phyloP scores from a whole-genome alignment of 176 grass and related monocot genomes.

The Aechmea fasciata region DNA sequence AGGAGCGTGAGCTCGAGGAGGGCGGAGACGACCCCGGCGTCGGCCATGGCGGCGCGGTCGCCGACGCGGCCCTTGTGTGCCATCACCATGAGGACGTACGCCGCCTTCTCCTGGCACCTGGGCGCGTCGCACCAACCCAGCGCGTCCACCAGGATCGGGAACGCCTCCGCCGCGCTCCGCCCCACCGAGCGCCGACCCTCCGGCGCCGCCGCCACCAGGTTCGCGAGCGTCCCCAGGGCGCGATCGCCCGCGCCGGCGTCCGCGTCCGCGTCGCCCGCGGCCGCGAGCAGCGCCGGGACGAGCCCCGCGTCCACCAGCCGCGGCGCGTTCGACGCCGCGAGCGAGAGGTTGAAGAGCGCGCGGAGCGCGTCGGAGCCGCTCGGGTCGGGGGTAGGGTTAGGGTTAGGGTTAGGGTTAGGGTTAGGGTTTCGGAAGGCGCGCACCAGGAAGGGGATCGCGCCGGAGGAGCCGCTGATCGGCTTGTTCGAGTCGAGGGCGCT shows the following conservation, averaged over 20 bases:
- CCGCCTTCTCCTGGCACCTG: slow-evolving; percentile 80
- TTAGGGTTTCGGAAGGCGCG: slow-evolving; percentile 27
- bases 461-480: slow-evolving; percentile 64
- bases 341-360: slow-evolving; percentile 76
- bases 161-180: slow-evolving; percentile 39
- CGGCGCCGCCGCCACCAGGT: slow-evolving; percentile 47
- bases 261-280: slow-evolving; percentile 28
- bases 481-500: slow-evolving; percentile 88
- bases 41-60: slow-evolving; percentile 55
- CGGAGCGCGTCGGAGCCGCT: slow-evolving; percentile 55
- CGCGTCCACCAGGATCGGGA: slow-evolving; percentile 53
- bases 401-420: slow-evolving; percentile 1
- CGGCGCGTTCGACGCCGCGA: slow-evolving; percentile 43
- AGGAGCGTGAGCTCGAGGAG: slow-evolving; percentile 86
- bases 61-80: slow-evolving; percentile 49
- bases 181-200: slow-evolving; percentile 60
- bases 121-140: slow-evolving; percentile 68
- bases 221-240: slow-evolving; percentile 62
- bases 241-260: slow-evolving; percentile 36
- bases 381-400: slow-evolving; percentile 19
- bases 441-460: slow-evolving; percentile 46
- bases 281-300: slow-evolving; percentile 30
- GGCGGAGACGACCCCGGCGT: slow-evolving; percentile 53
- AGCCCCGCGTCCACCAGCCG: slow-evolving; percentile 57
- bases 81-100: slow-evolving; percentile 90